These are phyloP conservation scores for Plasmodium coatneyi DNA, from an alignment of 169 alveolate genomes.

Conservation along the genomic window DNA sequence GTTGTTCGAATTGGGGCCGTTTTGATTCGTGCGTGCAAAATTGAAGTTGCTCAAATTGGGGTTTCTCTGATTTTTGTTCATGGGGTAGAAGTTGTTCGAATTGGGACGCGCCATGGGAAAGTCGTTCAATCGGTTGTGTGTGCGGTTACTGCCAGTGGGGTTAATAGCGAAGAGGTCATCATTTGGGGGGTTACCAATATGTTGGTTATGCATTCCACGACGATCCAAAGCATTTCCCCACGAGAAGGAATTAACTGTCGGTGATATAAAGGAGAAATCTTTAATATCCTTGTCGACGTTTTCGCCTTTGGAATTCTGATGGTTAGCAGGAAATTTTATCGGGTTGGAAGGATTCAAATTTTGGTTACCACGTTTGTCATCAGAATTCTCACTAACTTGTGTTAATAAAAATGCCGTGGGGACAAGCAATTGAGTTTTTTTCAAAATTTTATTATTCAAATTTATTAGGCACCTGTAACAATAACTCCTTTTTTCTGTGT, in stretches of 20 bases:
- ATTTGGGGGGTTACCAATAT: background rate
- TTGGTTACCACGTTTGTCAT: background rate
- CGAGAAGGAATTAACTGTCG: background rate
- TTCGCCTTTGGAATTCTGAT: background rate
- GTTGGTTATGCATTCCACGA: background rate
- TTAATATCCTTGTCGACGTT: background rate
- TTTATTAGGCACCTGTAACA: constrained; percentile 47
- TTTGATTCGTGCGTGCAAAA: background rate
- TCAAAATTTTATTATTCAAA: constrained; percentile 44
- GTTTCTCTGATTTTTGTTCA: background rate
- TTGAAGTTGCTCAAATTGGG: background rate
- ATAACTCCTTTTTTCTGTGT: background rate
- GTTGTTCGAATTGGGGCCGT: constrained; percentile 16
- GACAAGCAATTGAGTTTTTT: constrained; percentile 8
- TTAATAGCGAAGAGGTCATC: background rate
- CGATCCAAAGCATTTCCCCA: background rate
- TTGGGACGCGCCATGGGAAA: background rate
- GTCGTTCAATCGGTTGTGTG: background rate
- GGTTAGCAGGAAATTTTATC: background rate
- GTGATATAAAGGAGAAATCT: background rate
- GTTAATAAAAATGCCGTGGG: constrained; percentile 51
- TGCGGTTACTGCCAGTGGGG: background rate
- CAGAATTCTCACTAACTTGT: constrained; percentile 3
- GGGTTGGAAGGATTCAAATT: background rate
- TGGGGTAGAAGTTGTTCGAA: background rate